Evolutionary conservation across 192 early-diverging fungal genomes (phyloP), one percentile per base, ranked within the genome.

Genomic region (Haplosporangium gracile): DNA sequence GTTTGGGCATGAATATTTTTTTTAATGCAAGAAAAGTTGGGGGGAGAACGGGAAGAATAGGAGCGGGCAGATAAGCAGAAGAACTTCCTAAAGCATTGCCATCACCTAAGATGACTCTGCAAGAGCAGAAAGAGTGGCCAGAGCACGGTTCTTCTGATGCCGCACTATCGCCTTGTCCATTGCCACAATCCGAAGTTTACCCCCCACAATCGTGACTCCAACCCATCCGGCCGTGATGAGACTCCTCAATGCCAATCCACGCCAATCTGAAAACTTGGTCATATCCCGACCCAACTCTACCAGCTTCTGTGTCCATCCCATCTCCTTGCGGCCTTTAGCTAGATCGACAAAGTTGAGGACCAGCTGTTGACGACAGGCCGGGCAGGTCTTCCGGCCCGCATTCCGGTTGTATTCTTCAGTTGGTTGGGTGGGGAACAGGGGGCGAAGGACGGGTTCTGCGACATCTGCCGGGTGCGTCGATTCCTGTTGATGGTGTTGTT

Each of bases 181-280:
- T 11, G 84, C 84, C 2, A 86, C 42, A 63, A 86, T 86, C 72
- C 84, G 63, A 42, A 86, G 40, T 38, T 86, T 86, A 5, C 84
- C 84, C 2, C 84, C 84, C 0, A 86, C 75, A 53, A 86, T 86
- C 18, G 84, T 86, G 51, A 86, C 70, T 4, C 84, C 84, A 8
- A 86, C 84, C 84, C 84, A 86, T 36, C 79, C 84, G 0, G 79
- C 78, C 11, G 84, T 86, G 43, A 86, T 86, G 76, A 86, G 29
- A 60, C 79, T 81, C 42, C 84, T 39, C 49, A 86, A 45, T 16
- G 78, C 49, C 32, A 86, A 36, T 3, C 84, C 84, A 32, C 84
- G 69, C 84, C 84, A 86, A 47, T 86, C 84, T 24, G 84, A 86
- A 60, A 86, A 86, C 51, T 78, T 80, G 15, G 84, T 78, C 84